These are phyloP conservation scores for Spatholobus suberectus DNA, from an alignment of 306 rosid genomes.

Conservation along the genomic window DNA sequence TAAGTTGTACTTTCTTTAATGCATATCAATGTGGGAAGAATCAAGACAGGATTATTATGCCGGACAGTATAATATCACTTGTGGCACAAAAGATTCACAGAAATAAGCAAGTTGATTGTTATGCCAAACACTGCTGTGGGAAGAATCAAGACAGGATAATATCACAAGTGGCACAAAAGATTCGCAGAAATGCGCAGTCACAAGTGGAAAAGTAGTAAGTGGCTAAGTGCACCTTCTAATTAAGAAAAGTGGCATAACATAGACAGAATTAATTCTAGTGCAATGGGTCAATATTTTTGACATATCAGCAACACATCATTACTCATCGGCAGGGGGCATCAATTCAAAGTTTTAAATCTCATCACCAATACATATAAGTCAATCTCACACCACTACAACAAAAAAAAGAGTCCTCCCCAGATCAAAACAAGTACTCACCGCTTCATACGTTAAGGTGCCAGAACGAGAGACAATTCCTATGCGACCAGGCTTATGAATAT, in stretches of 20 bases:
- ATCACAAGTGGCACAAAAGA: neutral
- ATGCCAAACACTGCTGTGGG: no score
- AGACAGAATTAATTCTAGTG: neutral
- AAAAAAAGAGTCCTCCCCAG: neutral
- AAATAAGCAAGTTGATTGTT: neutral
- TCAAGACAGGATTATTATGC: no score
- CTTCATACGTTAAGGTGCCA: slow-evolving; percentile 99
- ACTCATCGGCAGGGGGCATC: neutral
- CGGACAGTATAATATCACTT: no score
- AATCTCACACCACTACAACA: slow-evolving; percentile 18
- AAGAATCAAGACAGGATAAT: neutral
- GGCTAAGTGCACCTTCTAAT: neutral
- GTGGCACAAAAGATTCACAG: no score
- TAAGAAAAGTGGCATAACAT: neutral
- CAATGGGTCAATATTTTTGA: neutral
- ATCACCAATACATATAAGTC: neutral
- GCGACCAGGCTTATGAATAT: slow-evolving; percentile 98
- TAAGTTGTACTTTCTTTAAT: neutral
- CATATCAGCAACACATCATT: slow-evolving; percentile 1
- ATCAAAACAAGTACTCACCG: slow-evolving; percentile 64
- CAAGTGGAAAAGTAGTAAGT: neutral
- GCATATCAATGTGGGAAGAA: no score
- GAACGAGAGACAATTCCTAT: slow-evolving; percentile 98
- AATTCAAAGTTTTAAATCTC: neutral
- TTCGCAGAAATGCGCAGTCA: neutral